Base-by-base conservation (phyloP, 2,329 filamentous ascomycete genomes). In the Acrodontium crateriforme region DNA sequence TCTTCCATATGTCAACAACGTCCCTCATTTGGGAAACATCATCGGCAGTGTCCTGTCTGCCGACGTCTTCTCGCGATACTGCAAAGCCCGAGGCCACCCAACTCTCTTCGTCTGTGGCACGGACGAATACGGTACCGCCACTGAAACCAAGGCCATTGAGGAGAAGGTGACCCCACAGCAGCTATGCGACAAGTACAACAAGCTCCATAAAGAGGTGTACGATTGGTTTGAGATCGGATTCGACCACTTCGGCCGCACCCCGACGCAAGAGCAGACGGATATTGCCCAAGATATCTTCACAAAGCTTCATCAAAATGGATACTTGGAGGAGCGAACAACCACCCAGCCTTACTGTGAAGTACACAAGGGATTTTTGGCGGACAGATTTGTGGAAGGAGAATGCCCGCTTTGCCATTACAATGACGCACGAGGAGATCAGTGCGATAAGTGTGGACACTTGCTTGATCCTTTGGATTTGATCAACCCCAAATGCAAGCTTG, bases 211-310 rank as follows among this genome's bases (percentile, higher is more conserved):
- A 46, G 81, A 79, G 26, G 78, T 94, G 41, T 95, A 95, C 57
- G 71, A 91, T 54, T 94, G 87, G 83, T 98, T 98, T 61, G 74
- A 84, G 50, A 87, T 95, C 49, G 75, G 71, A 33, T 95, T 95
- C 52, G 87, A 95, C 59, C 77, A 85, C 56, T 98, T 95, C 52
- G 89, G 85, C 37, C 78, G 85, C 34, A 95, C 89, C 4, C 83
- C 85, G 3, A 95, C 87, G 11, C 59, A 71, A 30, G 71, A 89
- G 46, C 89, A 95, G 58, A 94, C 84, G 13, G 71, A 83, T 41
- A 95, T 98, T 45, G 81, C 85, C 7, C 89, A 95, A 58, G 73
- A 81, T 38, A 85, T 95, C 41, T 95, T 95, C 58, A 62, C 65
- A 31, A 76, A 84, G 53, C 70, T 98, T n/a, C 68, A 84, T 59